A percentile compares a stretch with the other conserved stretches of the same genome.
Evolutionary conservation across 192 early-diverging fungal genomes (phyloP).

Genomic region (Podila horticola): DNA sequence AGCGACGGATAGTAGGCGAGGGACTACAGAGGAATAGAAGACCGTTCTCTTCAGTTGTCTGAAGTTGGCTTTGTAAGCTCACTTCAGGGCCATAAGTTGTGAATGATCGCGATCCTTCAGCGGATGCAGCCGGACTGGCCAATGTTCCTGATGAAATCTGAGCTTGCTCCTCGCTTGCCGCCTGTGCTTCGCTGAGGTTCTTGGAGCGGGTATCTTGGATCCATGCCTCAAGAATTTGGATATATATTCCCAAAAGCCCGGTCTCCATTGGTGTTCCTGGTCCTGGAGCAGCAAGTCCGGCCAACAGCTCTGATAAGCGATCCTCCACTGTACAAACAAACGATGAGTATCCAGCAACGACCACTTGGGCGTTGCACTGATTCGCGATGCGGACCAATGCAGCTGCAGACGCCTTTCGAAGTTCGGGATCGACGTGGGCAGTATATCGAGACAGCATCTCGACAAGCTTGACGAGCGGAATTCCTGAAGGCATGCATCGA

Average conservation of each 20-base stretch:
- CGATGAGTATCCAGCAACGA: slow-evolving; percentile 60
- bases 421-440: slow-evolving; percentile 85
- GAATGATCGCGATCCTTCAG: slow-evolving; percentile 43
- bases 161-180: neutral
- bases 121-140: slow-evolving; percentile 37
- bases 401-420: slow-evolving; percentile 72
- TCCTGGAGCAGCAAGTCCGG: slow-evolving; percentile 25
- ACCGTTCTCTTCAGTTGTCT: slow-evolving; percentile 80
- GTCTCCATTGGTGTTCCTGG: slow-evolving; percentile 40
- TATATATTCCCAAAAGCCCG: slow-evolving; percentile 71
- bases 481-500: slow-evolving; percentile 71
- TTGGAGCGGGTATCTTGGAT: slow-evolving; percentile 52
- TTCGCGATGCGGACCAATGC: slow-evolving; percentile 74
- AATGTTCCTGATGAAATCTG: slow-evolving; percentile 13
- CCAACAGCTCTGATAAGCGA: slow-evolving; percentile 55
- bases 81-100: slow-evolving; percentile 48
- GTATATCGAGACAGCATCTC: slow-evolving; percentile 86
- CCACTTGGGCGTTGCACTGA: slow-evolving; percentile 64
- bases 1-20: slow-evolving; percentile 63
- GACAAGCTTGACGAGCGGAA: slow-evolving; percentile 68
- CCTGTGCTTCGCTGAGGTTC: slow-evolving; percentile 31
- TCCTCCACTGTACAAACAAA: slow-evolving; percentile 68
- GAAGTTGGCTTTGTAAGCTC: slow-evolving; percentile 59
- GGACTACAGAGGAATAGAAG: slow-evolving; percentile 75
- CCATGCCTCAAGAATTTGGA: slow-evolving; percentile 70